Base-by-base conservation (phyloP, 495 filamentous ascomycete genomes). In the Penicillium coprophilum region DNA sequence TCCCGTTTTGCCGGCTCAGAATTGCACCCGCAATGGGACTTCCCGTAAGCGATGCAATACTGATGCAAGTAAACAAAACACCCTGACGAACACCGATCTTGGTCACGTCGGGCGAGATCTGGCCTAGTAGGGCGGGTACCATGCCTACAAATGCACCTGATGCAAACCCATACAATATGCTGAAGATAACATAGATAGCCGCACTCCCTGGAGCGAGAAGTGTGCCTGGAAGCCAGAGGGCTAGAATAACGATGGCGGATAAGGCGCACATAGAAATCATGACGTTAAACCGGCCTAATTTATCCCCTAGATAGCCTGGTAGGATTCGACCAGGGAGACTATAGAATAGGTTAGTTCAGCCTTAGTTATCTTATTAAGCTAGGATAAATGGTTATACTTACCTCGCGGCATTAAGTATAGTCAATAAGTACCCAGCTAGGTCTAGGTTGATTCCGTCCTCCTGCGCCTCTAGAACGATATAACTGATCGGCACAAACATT, bases 1-100 rank as follows among this genome's bases (percentile, higher is more conserved):
- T 52, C 44, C 48, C 61, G 9, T 34, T 39, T 34, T 54, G 45
- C 15, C 27, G 27, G 23, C 20, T 52, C 13, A 66, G 45, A 17
- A 71, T 58, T 4, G 62, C 60, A 2, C 87, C 86, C 12, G 78
- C 87, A 60, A 91, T 87, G 2, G 87, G 87, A 27, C 74, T 80
- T 5, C 83, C 83, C 0, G 80, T 85, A 39, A 90, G 69, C 1
- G 77, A 38, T 11, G 61, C 58, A 23, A 64, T 81, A 27, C 77
- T 85, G 48, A 87, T 56, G 11, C 76, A 50, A n/a, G 50, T 17
- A 36, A 57, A 63, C 6, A 58, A 36, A 11, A 57, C 52, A 0
- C 65, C 65, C 12, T 46, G 41, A n/a, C 65, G 58, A 43, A 58
- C 41, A 3, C 67, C 65, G 10, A 66, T 60, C 46, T 70, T 49